Evolutionary conservation across 192 early-diverging fungal genomes (phyloP), one percentile per base, ranked within the genome.

Genomic region (Pilobolus umbonatus): DNA sequence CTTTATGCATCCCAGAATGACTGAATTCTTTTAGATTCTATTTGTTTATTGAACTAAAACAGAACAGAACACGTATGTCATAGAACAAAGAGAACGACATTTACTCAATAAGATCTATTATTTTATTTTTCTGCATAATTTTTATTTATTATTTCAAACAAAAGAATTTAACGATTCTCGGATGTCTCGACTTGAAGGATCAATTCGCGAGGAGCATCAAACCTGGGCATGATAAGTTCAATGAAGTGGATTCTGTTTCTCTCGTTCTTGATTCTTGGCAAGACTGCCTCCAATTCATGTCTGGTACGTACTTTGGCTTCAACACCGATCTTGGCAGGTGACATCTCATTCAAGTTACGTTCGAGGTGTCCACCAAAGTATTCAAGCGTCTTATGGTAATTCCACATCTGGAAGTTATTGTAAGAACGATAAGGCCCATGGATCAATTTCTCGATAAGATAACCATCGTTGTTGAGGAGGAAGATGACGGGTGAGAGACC

Each of bases 391-490:
- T 80, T 74, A n/a, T 50, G 39, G 38, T 79, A 80, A 12, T 75
- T 26, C 78, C 78, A 80, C 67, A 69, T 75, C 26, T 68, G 70
- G n/a, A 75, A 68, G 49, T 72, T 56, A 48, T 80, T 80, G 50
- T 80, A 80, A 8, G 56, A 26, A 21, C 78, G 69, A 5, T 64
- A 15, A 12, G 54, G 45, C 8, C 76, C 78, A 50, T 80, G 78
- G 28, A 80, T 75, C 11, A 68, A 29, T 22, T 71, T 65, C 45
- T 79, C 77, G 59, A 79, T 79, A 3, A 75, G 69, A 40, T 78
- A 80, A 26, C 78, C 78, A 26, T 80, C 76, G 25, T 80, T 80
- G 49, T 80, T 80, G 38, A 80, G 25, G 24, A 80, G 48, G 39
- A 78, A 56, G 29, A 80, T 80, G 17, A 80, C 68, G 26, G 78